Evolutionary conservation across 768 basidiomycete species (phyloP).

Genomic region (Chalciporus pseudorubinellus): DNA sequence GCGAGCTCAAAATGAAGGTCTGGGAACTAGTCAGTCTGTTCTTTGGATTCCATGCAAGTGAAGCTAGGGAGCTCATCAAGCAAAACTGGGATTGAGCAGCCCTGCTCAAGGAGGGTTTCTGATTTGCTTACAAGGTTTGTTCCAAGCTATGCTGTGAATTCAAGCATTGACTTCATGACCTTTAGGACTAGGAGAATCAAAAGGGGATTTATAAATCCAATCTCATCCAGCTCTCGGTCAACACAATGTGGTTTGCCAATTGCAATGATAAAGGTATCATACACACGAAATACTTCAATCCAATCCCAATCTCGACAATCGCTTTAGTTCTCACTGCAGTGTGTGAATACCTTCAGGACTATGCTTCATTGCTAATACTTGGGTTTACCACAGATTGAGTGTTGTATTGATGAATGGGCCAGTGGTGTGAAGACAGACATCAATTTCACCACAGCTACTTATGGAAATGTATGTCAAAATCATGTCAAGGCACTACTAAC

Average conservation of each 20-base stretch:
- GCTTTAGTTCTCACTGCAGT: slow-evolving; percentile 1
- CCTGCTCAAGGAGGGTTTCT: neutral
- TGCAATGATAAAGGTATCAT: slow-evolving; percentile 24
- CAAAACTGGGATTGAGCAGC: neutral
- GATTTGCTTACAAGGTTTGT: slow-evolving; percentile 4
- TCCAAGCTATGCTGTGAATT: too few species aligned
- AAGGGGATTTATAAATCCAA: slow-evolving; percentile 26
- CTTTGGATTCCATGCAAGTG: neutral
- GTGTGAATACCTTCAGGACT: neutral
- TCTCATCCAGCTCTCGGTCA: slow-evolving; percentile 24
- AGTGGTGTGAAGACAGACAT: slow-evolving; percentile 8
- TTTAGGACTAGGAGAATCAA: slow-evolving; percentile 1
- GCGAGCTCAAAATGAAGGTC: slow-evolving; percentile 9
- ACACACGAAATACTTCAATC: slow-evolving; percentile 23
- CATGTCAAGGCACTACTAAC: slow-evolving; percentile 2
- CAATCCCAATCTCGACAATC: slow-evolving; percentile 5
- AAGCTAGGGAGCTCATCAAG: neutral
- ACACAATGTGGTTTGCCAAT: slow-evolving; percentile 29
- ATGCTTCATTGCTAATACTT: neutral
- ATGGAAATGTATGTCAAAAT: neutral
- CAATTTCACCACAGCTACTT: slow-evolving; percentile 4
- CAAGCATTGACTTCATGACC: neutral
- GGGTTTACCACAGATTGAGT: slow-evolving; percentile 6
- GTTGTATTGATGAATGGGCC: slow-evolving; percentile 12
- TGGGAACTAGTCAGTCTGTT: neutral